Evolutionary conservation across 768 basidiomycete genomes (phyloP).

Genomic region (Russula vinacea): DNA sequence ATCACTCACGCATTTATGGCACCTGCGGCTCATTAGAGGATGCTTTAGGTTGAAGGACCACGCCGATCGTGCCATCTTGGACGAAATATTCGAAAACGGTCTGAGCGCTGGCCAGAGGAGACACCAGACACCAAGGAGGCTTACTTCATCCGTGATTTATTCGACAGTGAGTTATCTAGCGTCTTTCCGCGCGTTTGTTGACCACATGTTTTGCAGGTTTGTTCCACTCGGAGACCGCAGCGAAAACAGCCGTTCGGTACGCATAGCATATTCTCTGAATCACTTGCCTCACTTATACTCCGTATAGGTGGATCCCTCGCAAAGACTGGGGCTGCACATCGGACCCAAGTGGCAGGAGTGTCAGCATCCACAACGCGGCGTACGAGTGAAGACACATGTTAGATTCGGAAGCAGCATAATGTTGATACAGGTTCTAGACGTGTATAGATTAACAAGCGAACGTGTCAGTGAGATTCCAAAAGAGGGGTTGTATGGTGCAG

Average conservation of each 20-base stretch:
- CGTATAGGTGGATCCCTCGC: slow-evolving; percentile 80
- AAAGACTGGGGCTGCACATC: slow-evolving; percentile 95
- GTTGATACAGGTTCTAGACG: slow-evolving; percentile 38
- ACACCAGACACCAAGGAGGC: slow-evolving; percentile 97
- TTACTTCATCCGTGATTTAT: slow-evolving; percentile 87
- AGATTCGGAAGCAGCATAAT: slow-evolving; percentile 32
- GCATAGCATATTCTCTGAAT: slow-evolving; percentile 33
- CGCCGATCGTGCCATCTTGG: slow-evolving; percentile 69
- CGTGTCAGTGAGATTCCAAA: slow-evolving; percentile 31
- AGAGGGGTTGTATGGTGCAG: slow-evolving; percentile 26
- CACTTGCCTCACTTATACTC: neutral
- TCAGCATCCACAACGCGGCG: slow-evolving; percentile 93
- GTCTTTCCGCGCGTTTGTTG: neutral
- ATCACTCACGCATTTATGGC: slow-evolving; percentile 3
- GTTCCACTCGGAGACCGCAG: slow-evolving; percentile 84
- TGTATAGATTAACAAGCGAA: slow-evolving; percentile 33
- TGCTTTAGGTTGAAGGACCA: slow-evolving; percentile 78
- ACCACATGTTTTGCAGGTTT: slow-evolving; percentile 44
- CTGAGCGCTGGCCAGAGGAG: slow-evolving; percentile 70
- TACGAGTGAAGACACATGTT: slow-evolving; percentile 43
- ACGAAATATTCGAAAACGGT: slow-evolving; percentile 73
- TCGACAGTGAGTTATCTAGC: slow-evolving; percentile 57
- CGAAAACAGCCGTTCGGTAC: slow-evolving; percentile 85
- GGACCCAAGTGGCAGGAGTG: slow-evolving; percentile 93
- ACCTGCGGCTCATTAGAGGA: slow-evolving; percentile 4